These are phyloP conservation scores for Phytopythium chamaehyphon DNA, from an alignment of 352 stramenopile species.

Conservation along the genomic window DNA sequence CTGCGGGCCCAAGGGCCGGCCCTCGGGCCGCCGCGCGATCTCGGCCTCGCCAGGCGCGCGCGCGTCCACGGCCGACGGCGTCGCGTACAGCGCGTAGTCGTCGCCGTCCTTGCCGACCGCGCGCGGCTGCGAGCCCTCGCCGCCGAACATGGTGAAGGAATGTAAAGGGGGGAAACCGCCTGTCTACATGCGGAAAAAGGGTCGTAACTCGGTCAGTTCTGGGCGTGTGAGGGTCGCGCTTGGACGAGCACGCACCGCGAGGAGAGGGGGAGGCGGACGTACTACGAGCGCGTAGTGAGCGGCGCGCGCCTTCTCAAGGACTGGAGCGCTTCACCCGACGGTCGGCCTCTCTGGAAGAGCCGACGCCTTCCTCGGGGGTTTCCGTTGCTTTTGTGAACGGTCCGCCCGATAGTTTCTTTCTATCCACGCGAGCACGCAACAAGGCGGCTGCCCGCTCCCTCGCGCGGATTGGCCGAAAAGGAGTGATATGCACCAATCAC, in stretches of 20 bases:
- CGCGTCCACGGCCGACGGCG: constrained; percentile 36
- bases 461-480: not conserved
- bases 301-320: too few species aligned
- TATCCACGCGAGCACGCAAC: too few species aligned
- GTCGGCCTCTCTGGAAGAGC: too few species aligned
- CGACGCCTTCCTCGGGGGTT: not conserved
- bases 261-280: too few species aligned
- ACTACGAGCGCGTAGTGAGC: too few species aligned
- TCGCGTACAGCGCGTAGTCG: constrained; percentile 67
- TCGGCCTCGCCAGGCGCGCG: constrained; percentile 43
- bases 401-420: not conserved
- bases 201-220: not conserved
- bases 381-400: not conserved
- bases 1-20: constrained; percentile 17
- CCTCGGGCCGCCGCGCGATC: constrained; percentile 49
- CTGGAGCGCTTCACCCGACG: too few species aligned
- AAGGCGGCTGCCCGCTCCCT: not conserved
- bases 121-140: constrained; percentile 27
- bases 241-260: too few species aligned
- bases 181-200: not conserved
- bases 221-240: too few species aligned
- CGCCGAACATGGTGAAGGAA: constrained; percentile 37
- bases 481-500: not conserved
- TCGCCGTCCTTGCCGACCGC: constrained; percentile 27
- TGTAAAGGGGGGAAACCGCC: not conserved